A percentile compares a stretch with the other conserved stretches of the same genome.
These are phyloP conservation scores for Coffea humblotiana DNA, from an alignment of 305 asterid species.

Conservation along the genomic window DNA sequence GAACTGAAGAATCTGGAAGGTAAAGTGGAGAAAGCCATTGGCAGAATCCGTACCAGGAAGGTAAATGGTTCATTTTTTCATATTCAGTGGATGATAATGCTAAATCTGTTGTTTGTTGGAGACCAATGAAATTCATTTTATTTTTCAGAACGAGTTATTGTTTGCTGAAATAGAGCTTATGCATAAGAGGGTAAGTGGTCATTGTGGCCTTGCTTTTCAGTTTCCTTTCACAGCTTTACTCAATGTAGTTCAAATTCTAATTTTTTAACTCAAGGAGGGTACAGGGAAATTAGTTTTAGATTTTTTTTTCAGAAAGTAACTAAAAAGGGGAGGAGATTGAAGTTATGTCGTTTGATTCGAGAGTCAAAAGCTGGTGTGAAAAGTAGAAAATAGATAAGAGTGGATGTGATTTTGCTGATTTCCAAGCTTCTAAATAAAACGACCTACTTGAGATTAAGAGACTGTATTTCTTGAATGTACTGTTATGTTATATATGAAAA, in stretches of 20 bases:
- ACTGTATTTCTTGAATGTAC: neutral
- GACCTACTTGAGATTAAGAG: neutral
- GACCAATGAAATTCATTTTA: neutral
- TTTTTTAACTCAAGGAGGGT: neutral
- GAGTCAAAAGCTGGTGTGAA: neutral
- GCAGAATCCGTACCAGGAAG: constrained; percentile 72
- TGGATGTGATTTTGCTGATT: neutral
- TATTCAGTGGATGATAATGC: neutral
- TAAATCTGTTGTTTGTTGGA: neutral
- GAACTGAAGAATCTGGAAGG: constrained; percentile 61
- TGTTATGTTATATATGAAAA: neutral
- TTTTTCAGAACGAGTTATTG: constrained; percentile 72
- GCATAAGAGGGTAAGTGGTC: constrained; percentile 73
- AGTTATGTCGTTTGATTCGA: neutral
- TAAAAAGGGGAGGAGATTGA: neutral
- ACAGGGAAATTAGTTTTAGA: neutral
- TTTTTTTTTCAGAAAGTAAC: neutral
- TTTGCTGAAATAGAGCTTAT: constrained; percentile 87
- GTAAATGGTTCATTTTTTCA: constrained; percentile 25
- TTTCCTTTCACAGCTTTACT: neutral
- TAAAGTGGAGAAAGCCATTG: constrained; percentile 75
- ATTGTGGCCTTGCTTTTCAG: neutral
- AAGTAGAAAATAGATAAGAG: neutral
- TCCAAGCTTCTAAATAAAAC: neutral
- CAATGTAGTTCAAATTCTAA: neutral